Conservation (phyloP, 176 grass and related monocot species). For the Rhynchospora pubera region DNA sequence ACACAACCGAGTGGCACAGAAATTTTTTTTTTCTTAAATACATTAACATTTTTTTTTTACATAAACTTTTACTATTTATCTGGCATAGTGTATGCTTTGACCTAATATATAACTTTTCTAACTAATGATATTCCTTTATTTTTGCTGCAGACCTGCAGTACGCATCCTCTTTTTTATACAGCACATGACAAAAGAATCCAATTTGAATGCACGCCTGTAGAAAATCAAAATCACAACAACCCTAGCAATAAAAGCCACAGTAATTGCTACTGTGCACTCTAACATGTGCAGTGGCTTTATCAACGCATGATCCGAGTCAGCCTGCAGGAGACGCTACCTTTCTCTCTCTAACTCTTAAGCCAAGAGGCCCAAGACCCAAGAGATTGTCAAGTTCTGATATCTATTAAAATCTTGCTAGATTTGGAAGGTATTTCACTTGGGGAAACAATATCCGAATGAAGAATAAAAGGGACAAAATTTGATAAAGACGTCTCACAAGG, state of each 20-base stretch:
- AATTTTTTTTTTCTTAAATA: too few species aligned
- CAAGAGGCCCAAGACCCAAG: neutral
- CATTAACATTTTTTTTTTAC: neutral
- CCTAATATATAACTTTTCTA: neutral
- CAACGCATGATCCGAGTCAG: constrained; percentile 23
- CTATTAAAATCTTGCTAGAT: constrained; percentile 13
- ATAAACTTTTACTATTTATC: neutral
- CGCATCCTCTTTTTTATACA: neutral
- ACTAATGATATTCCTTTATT: neutral
- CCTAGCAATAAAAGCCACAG: constrained; percentile 16
- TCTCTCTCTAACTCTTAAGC: constrained; percentile 3
- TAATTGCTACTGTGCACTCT: neutral
- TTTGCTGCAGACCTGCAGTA: neutral
- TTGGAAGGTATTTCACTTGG: constrained; percentile 22
- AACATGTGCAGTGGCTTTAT: constrained; percentile 25
- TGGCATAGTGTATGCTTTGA: neutral
- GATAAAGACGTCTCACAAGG: constrained; percentile 12
- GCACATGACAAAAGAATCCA: neutral
- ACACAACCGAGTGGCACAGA: too few species aligned
- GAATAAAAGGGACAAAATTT: constrained; percentile 13
- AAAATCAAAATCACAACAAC: constrained; percentile 6
- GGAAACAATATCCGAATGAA: constrained; percentile 17
- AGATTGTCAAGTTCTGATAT: constrained; percentile 8
- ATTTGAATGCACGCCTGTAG: constrained; percentile 9
- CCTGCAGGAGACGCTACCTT: neutral